Evolutionary conservation across 106 monocot species (phyloP).

Genomic region (Posidonia australis): DNA sequence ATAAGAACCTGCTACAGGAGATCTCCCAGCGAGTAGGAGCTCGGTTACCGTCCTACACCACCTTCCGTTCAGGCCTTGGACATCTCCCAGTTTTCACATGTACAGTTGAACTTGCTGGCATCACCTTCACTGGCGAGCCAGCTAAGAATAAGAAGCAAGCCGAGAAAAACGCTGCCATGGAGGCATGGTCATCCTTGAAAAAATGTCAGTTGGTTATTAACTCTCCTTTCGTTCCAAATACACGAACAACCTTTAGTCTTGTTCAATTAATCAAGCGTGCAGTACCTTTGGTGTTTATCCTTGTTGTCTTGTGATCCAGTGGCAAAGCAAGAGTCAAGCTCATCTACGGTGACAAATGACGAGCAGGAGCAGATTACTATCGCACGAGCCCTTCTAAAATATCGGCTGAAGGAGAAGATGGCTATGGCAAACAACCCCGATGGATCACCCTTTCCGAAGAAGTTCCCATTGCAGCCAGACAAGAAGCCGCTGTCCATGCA

Average conservation of each 20-base stretch:
- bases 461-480: constrained; percentile 45
- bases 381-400: constrained; percentile 75
- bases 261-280: background rate
- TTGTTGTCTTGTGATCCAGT: constrained; percentile 23
- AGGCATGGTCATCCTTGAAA: constrained; percentile 86
- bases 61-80: constrained; percentile 69
- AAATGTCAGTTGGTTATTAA: constrained; percentile 46
- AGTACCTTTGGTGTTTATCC: background rate
- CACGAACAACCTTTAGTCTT: background rate
- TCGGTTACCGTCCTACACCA: constrained; percentile 80
- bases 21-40: constrained; percentile 90
- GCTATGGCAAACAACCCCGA: constrained; percentile 54
- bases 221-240: background rate
- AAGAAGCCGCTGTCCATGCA: constrained; percentile 25
- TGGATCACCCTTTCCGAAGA: constrained; percentile 57
- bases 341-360: constrained; percentile 42
- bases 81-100: constrained; percentile 84
- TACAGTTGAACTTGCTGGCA: constrained; percentile 83
- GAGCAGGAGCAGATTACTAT: constrained; percentile 92
- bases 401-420: constrained; percentile 80
- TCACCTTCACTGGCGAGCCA: constrained; percentile 86
- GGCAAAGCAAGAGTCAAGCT: constrained; percentile 63
- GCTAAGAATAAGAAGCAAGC: constrained; percentile 99
- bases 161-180: constrained; percentile 94
- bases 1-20: constrained; percentile 96